These are phyloP conservation scores for Mortierella sp. DNA, from an alignment of 371 early-diverging fungal genomes.

Conservation along the genomic window DNA sequence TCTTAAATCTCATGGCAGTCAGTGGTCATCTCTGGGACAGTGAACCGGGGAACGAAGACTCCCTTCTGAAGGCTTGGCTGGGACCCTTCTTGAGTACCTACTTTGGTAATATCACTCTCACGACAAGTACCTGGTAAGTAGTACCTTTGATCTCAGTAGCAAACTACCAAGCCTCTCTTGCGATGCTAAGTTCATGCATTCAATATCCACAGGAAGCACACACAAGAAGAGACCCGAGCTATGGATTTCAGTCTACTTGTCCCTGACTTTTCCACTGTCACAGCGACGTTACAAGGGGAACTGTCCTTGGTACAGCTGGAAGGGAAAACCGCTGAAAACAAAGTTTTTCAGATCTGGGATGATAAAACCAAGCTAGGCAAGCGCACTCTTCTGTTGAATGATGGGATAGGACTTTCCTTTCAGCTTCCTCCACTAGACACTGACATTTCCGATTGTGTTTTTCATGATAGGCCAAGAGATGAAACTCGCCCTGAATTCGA, in stretches of 20 bases:
- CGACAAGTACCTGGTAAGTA: constrained; percentile 19
- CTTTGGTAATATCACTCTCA: constrained; percentile 7
- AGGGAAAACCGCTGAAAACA: constrained; percentile 24
- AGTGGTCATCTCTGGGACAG: constrained; percentile 20
- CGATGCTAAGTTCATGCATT: constrained; percentile 9
- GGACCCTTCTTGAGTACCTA: constrained; percentile 21
- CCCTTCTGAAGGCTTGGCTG: constrained; percentile 17
- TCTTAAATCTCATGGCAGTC: constrained; percentile 12
- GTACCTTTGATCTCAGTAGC: constrained; percentile 7
- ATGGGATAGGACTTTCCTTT: constrained; percentile 10
- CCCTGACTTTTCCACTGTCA: constrained; percentile 23
- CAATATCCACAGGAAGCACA: constrained; percentile 19
- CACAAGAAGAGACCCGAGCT: constrained; percentile 20
- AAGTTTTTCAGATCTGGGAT: constrained; percentile 24
- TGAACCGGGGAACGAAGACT: constrained; percentile 19
- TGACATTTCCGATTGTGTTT: constrained; percentile 8
- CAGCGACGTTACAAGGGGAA: constrained; percentile 10
- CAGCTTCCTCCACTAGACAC: constrained; percentile 11
- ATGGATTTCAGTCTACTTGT: constrained; percentile 8
- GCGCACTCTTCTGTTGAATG: constrained; percentile 9
- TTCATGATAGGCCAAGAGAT: constrained; percentile 21
- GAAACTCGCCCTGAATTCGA: constrained; percentile 27
- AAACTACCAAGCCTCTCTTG: constrained; percentile 7
- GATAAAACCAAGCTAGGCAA: constrained; percentile 22
- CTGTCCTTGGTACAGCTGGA: constrained; percentile 22